These are phyloP conservation scores for Diplosphaera chodatii DNA, from an alignment of 139 green algal genomes.

Conservation along the genomic window DNA sequence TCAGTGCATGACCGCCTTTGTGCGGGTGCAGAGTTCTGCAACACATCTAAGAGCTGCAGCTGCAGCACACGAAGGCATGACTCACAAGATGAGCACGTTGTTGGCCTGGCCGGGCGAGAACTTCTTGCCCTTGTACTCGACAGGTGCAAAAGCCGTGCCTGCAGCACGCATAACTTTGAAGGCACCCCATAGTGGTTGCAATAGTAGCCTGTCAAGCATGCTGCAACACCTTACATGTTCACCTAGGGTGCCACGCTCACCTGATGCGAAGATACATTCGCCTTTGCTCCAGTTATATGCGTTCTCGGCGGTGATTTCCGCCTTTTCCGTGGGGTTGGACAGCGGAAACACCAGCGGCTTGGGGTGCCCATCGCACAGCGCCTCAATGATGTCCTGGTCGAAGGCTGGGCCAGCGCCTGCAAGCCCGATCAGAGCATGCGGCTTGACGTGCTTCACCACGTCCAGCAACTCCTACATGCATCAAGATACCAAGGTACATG, in stretches of 20 bases:
- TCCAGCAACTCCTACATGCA: constrained; percentile 22
- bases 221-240: too few species aligned
- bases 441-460: constrained; percentile 55
- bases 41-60: background rate
- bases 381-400: constrained; percentile 47
- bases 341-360: constrained; percentile 80
- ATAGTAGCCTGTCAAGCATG: too few species aligned
- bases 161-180: too few species aligned
- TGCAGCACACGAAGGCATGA: background rate
- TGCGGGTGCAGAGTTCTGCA: background rate
- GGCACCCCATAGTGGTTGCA: too few species aligned
- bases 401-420: constrained; percentile 40
- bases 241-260: background rate
- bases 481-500: too few species aligned
- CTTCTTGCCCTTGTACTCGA: constrained; percentile 32
- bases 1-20: background rate
- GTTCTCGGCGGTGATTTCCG: constrained; percentile 81
- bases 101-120: constrained; percentile 67
- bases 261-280: constrained; percentile 12
- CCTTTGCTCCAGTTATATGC: constrained; percentile 44
- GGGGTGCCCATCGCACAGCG: constrained; percentile 44
- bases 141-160: constrained; percentile 21
- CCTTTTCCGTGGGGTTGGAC: constrained; percentile 76
- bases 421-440: constrained; percentile 57
- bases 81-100: constrained; percentile 75